Percentiles rank a stretch among this genome's conserved stretches.
phyloP scores from a whole-genome alignment of 805 yeast genomes.

The Metschnikowia noctiluminum region DNA sequence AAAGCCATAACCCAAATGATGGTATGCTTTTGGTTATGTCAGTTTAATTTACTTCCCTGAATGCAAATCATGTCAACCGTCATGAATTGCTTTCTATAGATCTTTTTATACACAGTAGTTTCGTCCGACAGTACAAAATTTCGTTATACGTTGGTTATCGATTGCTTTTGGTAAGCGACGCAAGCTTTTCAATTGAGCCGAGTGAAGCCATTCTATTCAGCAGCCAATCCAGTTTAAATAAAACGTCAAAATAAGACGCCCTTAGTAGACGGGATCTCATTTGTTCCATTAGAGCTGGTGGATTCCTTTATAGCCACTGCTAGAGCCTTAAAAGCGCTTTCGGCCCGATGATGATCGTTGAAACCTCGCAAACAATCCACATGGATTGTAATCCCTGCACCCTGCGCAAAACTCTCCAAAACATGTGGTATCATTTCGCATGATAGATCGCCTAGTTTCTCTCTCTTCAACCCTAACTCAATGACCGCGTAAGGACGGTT shows the following conservation, averaged over 20 bases:
- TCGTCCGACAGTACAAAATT: too few species aligned
- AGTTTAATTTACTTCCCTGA: too few species aligned
- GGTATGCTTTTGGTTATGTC: too few species aligned
- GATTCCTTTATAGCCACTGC: conserved; percentile 93
- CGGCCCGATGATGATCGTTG: conserved; percentile 96
- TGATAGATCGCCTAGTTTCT: conserved; percentile 86
- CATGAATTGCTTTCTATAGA: too few species aligned
- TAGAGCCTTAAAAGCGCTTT: conserved; percentile 92
- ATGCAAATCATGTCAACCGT: too few species aligned
- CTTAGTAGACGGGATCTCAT: conserved; percentile 94
- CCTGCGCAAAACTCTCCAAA: conserved; percentile 88
- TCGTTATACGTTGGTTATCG: too few species aligned
- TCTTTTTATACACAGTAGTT: too few species aligned
- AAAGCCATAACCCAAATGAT: too few species aligned
- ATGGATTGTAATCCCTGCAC: conserved; percentile 86
- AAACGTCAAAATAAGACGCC: conserved; percentile 84
- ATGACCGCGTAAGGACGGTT: conserved; percentile 90
- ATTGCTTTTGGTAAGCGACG: too few species aligned
- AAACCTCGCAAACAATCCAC: conserved; percentile 91
- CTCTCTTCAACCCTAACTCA: conserved; percentile 86
- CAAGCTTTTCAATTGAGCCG: neutral
- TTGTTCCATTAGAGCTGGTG: conserved; percentile 71
- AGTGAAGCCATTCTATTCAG: too few species aligned
- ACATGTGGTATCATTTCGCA: conserved; percentile 99
- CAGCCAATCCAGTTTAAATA: too few species aligned